A percentile compares a stretch with the other conserved stretches of the same genome.
These are phyloP conservation scores for Suhomyces wounanorum DNA, from an alignment of 1,139 yeast species.

Conservation along the genomic window DNA sequence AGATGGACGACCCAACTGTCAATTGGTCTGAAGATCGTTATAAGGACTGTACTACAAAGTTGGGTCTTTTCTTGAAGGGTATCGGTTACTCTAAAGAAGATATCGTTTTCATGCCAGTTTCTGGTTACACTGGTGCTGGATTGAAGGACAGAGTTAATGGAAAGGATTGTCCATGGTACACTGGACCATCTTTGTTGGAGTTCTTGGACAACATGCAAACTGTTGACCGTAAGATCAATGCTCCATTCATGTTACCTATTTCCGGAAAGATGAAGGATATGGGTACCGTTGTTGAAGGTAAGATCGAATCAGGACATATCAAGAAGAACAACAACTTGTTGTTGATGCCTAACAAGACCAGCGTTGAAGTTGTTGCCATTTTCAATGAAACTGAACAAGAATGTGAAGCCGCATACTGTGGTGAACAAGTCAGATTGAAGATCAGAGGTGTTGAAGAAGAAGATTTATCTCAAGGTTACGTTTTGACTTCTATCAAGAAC, in stretches of 20 bases:
- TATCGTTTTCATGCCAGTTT: conserved; percentile 91
- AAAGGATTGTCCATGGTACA: conserved; percentile 86
- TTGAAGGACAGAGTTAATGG: conserved; percentile 79
- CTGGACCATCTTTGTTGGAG: conserved; percentile 89
- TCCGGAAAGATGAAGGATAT: conserved; percentile 93
- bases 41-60: conserved; percentile 88
- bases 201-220: conserved; percentile 82
- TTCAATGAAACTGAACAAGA: conserved; percentile 96
- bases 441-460: conserved; percentile 97
- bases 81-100: conserved; percentile 89
- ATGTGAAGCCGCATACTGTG: conserved; percentile 86
- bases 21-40: conserved; percentile 95
- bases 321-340: conserved; percentile 75
- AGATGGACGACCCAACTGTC: conserved; percentile 99
- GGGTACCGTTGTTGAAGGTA: conserved; percentile 98
- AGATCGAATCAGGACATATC: conserved; percentile 92
- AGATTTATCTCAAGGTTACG: conserved; percentile 89
- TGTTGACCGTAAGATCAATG: conserved; percentile 82
- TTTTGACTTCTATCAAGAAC: conserved; percentile 76
- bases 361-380: conserved; percentile 82
- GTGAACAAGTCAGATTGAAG: conserved; percentile 95
- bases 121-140: conserved; percentile 97
- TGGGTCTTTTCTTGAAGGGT: conserved; percentile 77
- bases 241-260: conserved; percentile 96
- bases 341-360: conserved; percentile 88